These are phyloP conservation scores for Fomitopsis palustris DNA, from an alignment of 1,284 basidiomycete genomes.

Conservation along the genomic window DNA sequence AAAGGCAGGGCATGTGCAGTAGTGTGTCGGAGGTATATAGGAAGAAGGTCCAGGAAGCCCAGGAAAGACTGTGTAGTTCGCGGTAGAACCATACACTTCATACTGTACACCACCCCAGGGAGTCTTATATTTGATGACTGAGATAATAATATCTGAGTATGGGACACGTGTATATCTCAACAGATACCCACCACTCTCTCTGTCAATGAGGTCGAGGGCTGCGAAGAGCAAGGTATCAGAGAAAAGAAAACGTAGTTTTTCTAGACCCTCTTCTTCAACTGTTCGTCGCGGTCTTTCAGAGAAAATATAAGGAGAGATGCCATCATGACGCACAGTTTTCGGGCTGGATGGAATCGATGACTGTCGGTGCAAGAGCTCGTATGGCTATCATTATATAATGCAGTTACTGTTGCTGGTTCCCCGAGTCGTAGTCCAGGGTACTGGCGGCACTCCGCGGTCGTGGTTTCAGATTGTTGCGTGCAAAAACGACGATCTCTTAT, in stretches of 20 bases:
- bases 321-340: neutral
- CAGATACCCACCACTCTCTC: slow-evolving; percentile 47
- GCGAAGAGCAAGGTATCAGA: slow-evolving; percentile 60
- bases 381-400: neutral
- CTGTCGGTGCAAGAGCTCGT: neutral
- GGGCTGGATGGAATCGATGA: slow-evolving; percentile 5
- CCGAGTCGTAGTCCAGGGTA: too few relatives aligned
- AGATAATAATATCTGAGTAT: neutral
- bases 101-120: slow-evolving; percentile 57
- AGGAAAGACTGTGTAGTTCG: slow-evolving; percentile 59
- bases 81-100: slow-evolving; percentile 62
- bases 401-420: too few relatives aligned
- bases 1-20: slow-evolving; percentile 76
- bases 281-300: neutral
- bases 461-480: too few relatives aligned
- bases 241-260: slow-evolving; percentile 52
- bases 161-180: neutral
- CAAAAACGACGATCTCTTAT: too few relatives aligned
- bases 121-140: slow-evolving; percentile 57
- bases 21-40: slow-evolving; percentile 38
- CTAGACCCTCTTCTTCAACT: slow-evolving; percentile 59
- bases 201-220: slow-evolving; percentile 70
- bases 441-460: too few relatives aligned
- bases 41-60: slow-evolving; percentile 33
- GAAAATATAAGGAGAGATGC: too few relatives aligned